Evolutionary conservation across 495 filamentous ascomycete species (phyloP).

Genomic region (Evansstolkia leycettana): DNA sequence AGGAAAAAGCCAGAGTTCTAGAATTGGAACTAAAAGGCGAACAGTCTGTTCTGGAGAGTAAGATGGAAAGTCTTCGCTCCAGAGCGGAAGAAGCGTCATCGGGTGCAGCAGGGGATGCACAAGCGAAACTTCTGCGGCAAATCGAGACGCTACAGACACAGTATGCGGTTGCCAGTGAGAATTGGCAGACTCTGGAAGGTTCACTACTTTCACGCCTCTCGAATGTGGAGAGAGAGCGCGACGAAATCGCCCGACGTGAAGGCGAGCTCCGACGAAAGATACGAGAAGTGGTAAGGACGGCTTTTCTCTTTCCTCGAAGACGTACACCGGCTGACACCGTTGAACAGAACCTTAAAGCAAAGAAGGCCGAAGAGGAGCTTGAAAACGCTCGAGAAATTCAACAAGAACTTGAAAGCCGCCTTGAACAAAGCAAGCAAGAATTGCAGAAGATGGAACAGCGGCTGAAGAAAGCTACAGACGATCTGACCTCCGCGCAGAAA

Average conservation of each 20-base stretch:
- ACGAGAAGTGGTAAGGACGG: slow-evolving; percentile 59
- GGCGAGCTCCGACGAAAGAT: slow-evolving; percentile 75
- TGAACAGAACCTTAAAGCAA: slow-evolving; percentile 55
- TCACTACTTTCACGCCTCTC: slow-evolving; percentile 63
- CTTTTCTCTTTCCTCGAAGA: neutral
- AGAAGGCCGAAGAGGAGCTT: slow-evolving; percentile 70
- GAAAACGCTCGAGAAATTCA: slow-evolving; percentile 56
- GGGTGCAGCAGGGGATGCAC: slow-evolving; percentile 66
- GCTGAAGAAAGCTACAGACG: slow-evolving; percentile 51
- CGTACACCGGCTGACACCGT: slow-evolving; percentile 7
- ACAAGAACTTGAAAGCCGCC: slow-evolving; percentile 44
- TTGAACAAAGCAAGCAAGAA: slow-evolving; percentile 48
- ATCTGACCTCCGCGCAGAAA: slow-evolving; percentile 44
- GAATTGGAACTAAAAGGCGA: slow-evolving; percentile 79
- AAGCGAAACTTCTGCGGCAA: slow-evolving; percentile 83
- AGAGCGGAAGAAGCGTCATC: slow-evolving; percentile 86
- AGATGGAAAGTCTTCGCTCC: slow-evolving; percentile 75
- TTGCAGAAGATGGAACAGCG: slow-evolving; percentile 50
- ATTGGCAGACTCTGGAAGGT: slow-evolving; percentile 92
- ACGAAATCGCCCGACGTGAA: slow-evolving; percentile 75
- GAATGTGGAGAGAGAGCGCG: slow-evolving; percentile 75
- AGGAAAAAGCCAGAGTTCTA: slow-evolving; percentile 52
- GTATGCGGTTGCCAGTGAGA: slow-evolving; percentile 86
- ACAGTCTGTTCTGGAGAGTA: slow-evolving; percentile 69
- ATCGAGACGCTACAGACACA: slow-evolving; percentile 94